phyloP scores from a whole-genome alignment of 345 rosid species.

The Euclidium syriacum region DNA sequence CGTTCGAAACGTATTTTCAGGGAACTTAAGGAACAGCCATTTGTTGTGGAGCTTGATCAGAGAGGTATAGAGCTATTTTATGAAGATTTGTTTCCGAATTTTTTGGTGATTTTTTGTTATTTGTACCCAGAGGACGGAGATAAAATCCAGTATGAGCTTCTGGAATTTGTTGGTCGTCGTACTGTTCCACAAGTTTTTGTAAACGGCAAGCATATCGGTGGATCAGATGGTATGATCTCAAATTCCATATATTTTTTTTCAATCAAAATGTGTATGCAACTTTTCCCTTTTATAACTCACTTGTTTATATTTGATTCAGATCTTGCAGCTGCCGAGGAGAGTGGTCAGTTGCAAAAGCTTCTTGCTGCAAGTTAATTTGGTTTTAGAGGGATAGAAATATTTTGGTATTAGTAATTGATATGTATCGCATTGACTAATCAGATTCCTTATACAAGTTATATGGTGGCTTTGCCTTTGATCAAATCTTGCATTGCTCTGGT shows the following conservation, averaged over 20 bases:
- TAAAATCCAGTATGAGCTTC: too few species aligned
- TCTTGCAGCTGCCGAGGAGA: constrained; percentile 39
- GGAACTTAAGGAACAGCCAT: constrained; percentile 43
- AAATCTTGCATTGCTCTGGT: neutral
- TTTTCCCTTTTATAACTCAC: neutral
- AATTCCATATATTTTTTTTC: neutral
- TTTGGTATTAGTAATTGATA: constrained; percentile 2
- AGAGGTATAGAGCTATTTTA: too few species aligned
- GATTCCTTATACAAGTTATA: neutral
- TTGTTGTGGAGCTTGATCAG: constrained; percentile 60
- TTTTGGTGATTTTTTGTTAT: neutral
- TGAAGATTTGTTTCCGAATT: too few species aligned
- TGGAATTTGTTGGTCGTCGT: constrained; percentile 64
- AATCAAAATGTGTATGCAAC: neutral
- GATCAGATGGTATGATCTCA: constrained; percentile 65
- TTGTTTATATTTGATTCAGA: constrained; percentile 42
- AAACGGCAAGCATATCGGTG: constrained; percentile 82
- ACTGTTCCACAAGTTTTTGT: constrained; percentile 93
- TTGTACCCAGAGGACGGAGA: constrained; percentile 89
- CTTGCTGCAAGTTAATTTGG: constrained; percentile 28
- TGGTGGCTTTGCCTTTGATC: too few species aligned
- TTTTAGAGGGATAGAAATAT: neutral
- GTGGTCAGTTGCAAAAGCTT: constrained; percentile 53
- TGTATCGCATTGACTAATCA: neutral
- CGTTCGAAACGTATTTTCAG: constrained; percentile 54